Evolutionary conservation across 2,329 filamentous ascomycete species (phyloP).

Genomic region (Colletotrichum destructivum): DNA sequence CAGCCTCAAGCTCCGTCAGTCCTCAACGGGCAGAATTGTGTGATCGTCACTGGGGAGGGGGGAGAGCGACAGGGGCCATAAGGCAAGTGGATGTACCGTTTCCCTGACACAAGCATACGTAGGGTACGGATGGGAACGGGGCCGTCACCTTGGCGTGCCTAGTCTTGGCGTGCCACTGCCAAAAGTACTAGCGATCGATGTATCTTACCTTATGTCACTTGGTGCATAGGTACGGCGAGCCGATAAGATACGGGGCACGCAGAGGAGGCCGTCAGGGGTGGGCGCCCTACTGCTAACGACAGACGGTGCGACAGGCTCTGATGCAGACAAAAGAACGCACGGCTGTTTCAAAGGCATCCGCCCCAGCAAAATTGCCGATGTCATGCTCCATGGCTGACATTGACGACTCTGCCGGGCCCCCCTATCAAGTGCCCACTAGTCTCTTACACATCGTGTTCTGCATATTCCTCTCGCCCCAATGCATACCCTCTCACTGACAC

Average conservation of each 20-base stretch:
- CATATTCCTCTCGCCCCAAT: not conserved
- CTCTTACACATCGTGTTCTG: not conserved
- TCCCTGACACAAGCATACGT: not conserved
- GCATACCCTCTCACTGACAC: not conserved
- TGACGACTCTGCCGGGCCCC: conserved; percentile 4
- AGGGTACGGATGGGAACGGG: not conserved
- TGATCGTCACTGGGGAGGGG: conserved; percentile 34
- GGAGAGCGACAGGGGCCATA: not conserved
- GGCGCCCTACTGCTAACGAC: not conserved
- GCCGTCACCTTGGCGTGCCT: not conserved
- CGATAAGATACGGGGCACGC: not conserved
- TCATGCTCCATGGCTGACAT: conserved; percentile 25
- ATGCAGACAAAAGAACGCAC: conserved; percentile 27
- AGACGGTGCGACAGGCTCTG: not conserved
- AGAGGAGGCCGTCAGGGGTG: not conserved
- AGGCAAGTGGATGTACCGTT: not conserved
- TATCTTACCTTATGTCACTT: not conserved
- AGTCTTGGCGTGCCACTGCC: conserved; percentile 2
- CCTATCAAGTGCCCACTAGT: not conserved
- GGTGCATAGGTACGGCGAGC: not conserved
- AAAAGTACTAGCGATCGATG: not conserved
- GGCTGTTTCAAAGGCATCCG: conserved; percentile 37
- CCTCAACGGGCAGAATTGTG: conserved; percentile 29
- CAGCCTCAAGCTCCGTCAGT: conserved; percentile 31
- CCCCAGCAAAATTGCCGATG: conserved; percentile 32